These are phyloP conservation scores for Biscogniauxia sp. DNA, from an alignment of 2,329 filamentous ascomycete genomes.

Conservation along the genomic window DNA sequence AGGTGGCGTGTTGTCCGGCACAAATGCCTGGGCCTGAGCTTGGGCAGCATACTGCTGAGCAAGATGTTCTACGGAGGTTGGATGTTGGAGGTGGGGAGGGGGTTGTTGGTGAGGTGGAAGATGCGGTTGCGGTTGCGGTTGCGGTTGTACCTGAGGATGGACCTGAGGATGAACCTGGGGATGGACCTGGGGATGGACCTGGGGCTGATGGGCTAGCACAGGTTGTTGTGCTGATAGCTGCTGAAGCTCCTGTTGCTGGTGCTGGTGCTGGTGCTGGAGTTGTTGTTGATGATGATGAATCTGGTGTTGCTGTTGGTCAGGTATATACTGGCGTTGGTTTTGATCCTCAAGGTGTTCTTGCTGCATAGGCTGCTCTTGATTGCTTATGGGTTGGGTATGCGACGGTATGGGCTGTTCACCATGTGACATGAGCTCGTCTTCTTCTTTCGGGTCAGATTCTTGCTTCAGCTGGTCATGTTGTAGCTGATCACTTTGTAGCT, in stretches of 20 bases:
- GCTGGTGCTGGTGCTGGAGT: conserved; percentile 20
- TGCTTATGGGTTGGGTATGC: conserved; percentile 16
- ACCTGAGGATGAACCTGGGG: conserved; percentile 31
- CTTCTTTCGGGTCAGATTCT: conserved; percentile 13
- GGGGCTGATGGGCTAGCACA: conserved; percentile 26
- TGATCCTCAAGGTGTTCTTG: conserved; percentile 20
- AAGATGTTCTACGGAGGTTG: conserved; percentile 21
- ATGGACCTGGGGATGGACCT: conserved; percentile 32
- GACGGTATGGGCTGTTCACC: conserved; percentile 9
- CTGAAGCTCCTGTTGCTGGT: conserved; percentile 35
- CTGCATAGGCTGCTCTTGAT: conserved; percentile 15
- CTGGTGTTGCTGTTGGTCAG: conserved; percentile 17
- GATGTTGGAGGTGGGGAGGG: conserved; percentile 18
- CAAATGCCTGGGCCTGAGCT: conserved; percentile 32
- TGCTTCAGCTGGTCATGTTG: conserved; percentile 18
- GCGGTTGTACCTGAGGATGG: conserved; percentile 35
- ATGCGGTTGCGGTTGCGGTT: conserved; percentile 36
- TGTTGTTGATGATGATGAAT: conserved; percentile 35
- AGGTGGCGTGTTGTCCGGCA: conserved; percentile 61
- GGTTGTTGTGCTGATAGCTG: conserved; percentile 29
- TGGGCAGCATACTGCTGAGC: conserved; percentile 41
- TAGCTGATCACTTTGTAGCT: conserved; percentile 5
- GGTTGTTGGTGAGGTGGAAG: conserved; percentile 13
- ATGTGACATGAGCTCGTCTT: conserved; percentile 13
- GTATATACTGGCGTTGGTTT: conserved; percentile 15